phyloP scores from a whole-genome alignment of 345 rosid species.

The Eucalyptus marginata region DNA sequence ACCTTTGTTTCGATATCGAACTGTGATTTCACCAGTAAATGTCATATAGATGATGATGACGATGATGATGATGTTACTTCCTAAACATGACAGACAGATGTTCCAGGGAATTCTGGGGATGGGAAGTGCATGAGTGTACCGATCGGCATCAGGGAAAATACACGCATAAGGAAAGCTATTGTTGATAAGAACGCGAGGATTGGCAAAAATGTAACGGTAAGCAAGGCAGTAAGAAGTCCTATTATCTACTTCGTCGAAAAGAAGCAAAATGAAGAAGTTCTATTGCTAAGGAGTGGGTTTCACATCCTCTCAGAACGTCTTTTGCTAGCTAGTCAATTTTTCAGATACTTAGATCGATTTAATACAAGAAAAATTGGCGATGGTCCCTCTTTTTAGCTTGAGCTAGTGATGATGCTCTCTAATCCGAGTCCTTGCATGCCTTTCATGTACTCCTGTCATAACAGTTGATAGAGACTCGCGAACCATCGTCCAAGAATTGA shows the following conservation, averaged over 20 bases:
- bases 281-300: not conserved
- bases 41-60: not conserved
- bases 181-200: slow-evolving; percentile 77
- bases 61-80: not conserved
- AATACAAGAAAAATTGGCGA: not conserved
- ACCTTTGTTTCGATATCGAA: not conserved
- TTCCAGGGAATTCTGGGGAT: not conserved
- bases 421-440: not conserved
- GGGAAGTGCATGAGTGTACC: slow-evolving; percentile 13
- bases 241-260: not conserved
- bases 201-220: slow-evolving; percentile 57
- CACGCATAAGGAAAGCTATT: slow-evolving; percentile 44
- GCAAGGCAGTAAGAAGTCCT: not conserved
- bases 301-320: not conserved
- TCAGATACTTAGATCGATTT: not conserved
- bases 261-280: not conserved
- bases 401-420: not conserved
- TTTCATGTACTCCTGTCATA: not conserved
- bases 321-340: not conserved
- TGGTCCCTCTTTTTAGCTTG: not conserved
- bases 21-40: not conserved
- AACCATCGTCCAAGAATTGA: not conserved
- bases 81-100: not conserved
- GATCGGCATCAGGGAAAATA: slow-evolving; percentile 55
- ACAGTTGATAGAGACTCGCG: not conserved